Evolutionary conservation across 2,329 filamentous ascomycete genomes (phyloP).

Genomic region (Ophiostoma quercus): DNA sequence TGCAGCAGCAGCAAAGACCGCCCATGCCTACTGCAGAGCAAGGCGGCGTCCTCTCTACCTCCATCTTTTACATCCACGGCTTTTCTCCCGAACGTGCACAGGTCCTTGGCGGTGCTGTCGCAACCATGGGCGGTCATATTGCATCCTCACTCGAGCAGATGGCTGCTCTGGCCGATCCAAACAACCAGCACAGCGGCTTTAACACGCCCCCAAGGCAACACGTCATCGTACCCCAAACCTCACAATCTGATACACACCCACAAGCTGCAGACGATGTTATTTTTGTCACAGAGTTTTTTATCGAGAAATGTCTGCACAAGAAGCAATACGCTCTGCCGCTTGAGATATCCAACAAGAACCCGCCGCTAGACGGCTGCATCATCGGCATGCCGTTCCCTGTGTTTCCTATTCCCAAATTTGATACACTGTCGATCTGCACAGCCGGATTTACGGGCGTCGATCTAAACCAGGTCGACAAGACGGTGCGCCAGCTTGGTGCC

Average conservation of each 20-base stretch:
- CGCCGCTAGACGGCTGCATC: slow-evolving; percentile 50
- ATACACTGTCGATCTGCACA: slow-evolving; percentile 66
- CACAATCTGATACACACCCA: slow-evolving; percentile 44
- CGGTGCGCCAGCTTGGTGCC: slow-evolving; percentile 70
- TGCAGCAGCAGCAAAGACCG: neutral
- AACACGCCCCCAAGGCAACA: slow-evolving; percentile 39
- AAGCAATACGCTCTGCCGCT: slow-evolving; percentile 65
- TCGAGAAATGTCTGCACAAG: slow-evolving; percentile 79
- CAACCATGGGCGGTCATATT: slow-evolving; percentile 45
- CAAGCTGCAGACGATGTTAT: slow-evolving; percentile 37
- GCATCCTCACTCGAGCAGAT: slow-evolving; percentile 42
- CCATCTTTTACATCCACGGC: slow-evolving; percentile 56
- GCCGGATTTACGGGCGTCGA: slow-evolving; percentile 81
- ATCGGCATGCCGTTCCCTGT: slow-evolving; percentile 70
- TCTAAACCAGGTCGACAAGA: slow-evolving; percentile 74
- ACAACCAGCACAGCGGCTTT: slow-evolving; percentile 23
- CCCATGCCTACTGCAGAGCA: neutral
- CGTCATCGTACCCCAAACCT: slow-evolving; percentile 51
- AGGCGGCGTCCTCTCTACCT: slow-evolving; percentile 43
- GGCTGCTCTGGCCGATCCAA: slow-evolving; percentile 31
- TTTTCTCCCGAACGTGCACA: slow-evolving; percentile 51
- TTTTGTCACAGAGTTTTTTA: slow-evolving; percentile 82
- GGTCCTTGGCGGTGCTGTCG: slow-evolving; percentile 44
- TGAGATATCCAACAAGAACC: slow-evolving; percentile 41
- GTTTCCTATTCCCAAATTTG: slow-evolving; percentile 66